Evolutionary conservation across 1,139 yeast genomes (phyloP).

Genomic region (Candida frijolesensis): DNA sequence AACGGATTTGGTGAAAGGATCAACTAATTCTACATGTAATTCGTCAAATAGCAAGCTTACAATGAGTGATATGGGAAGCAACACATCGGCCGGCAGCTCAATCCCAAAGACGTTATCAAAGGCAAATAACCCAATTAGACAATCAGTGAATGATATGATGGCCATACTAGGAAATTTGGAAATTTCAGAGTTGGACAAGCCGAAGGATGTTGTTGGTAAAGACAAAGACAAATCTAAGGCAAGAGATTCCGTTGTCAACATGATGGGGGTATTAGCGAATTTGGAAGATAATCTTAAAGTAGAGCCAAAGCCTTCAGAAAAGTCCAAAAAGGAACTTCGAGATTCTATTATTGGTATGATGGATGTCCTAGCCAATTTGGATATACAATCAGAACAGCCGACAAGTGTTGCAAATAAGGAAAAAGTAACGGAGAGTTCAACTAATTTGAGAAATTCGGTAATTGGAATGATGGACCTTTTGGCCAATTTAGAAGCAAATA

Average conservation of each 20-base stretch:
- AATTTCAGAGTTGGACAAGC: background rate
- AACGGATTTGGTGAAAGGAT: slow-evolving; percentile 7
- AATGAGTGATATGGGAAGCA: slow-evolving; percentile 2
- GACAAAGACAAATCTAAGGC: background rate
- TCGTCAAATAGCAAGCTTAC: background rate
- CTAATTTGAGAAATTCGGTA: slow-evolving; percentile 17
- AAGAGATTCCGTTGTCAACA: slow-evolving; percentile 10
- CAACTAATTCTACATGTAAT: background rate
- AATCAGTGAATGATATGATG: slow-evolving; percentile 23
- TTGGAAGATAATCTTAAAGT: slow-evolving; percentile 9
- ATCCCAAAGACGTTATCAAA: background rate
- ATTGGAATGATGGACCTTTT: slow-evolving; percentile 23
- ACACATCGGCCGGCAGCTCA: background rate
- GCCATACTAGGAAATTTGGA: slow-evolving; percentile 21
- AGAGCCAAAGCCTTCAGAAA: background rate
- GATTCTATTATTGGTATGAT: slow-evolving; percentile 23
- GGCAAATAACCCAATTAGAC: slow-evolving; percentile 8
- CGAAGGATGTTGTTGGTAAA: background rate
- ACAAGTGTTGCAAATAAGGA: background rate
- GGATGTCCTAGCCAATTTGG: slow-evolving; percentile 18
- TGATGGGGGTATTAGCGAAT: slow-evolving; percentile 22
- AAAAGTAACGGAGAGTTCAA: background rate
- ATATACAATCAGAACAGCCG: background rate
- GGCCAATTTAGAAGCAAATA: slow-evolving; percentile 11
- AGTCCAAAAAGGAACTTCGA: slow-evolving; percentile 11